Evolutionary conservation across 2,329 filamentous ascomycete species (phyloP), one percentile per base, ranked within the genome.

Genomic region (Paramyrothecium roridum): DNA sequence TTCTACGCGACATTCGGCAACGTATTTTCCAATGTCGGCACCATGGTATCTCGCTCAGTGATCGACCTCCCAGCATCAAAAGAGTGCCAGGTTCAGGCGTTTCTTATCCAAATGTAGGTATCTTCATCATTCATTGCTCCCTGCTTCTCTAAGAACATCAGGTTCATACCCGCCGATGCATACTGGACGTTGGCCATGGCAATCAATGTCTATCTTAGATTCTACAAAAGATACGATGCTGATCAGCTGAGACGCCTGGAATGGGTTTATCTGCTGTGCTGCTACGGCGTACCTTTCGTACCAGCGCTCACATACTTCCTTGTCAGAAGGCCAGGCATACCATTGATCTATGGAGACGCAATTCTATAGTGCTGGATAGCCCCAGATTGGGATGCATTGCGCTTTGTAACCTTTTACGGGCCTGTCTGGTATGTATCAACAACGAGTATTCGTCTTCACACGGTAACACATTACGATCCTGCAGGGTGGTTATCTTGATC

Each of bases 1-100:
- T 93, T 96, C 70, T 95, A 89, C 68, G 90, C 91, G 8, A 89
- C 88, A 0, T 88, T 90, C 65, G 91, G 90, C 10, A 96, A 96
- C 65, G 79, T 93, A 63, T 78, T 92, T 71, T 84, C 84, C 58
- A 93, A 91, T 68, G 80, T 91, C 19, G 90, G 86, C 1, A 92
- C 90, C 0, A 71, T 93, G 34, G 90, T 93, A 65, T 86, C 88
- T 0, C 80, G 82, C 37, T 78, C 80, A 1, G 89, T 84, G 43
- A 72, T 90, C 8, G 61, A 65, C 2, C 65, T 74, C 10, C 71
- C 77, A 1, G 59, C 73, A 17, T 80, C 78, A 0, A 78, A 79
- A 16, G 78, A 82, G 8, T 88, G 90, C 67, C 86, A 91, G 66
- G 81, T 90, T 21, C 91, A 96, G 65, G 89, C 77, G 1, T 88